Conservation (phyloP, 2,329 filamentous ascomycete genomes). For the Fusarium tupiense region DNA sequence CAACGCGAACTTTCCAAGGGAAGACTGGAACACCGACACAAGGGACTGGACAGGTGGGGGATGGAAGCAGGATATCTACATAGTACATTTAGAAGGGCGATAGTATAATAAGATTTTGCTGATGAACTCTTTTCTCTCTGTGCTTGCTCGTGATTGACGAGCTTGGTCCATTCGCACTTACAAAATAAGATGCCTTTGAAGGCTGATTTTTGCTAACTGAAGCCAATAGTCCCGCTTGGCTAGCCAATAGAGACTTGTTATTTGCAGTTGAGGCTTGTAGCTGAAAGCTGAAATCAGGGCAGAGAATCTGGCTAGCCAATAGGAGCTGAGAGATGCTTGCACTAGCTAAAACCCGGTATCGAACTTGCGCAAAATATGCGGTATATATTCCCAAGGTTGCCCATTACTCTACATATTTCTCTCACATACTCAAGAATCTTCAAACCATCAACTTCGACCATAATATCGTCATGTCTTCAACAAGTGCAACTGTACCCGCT, state of each 20-base stretch:
- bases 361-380: not conserved
- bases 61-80: not conserved
- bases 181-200: accelerated
- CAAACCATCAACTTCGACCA: accelerated
- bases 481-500: not conserved
- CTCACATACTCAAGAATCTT: accelerated
- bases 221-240: accelerated
- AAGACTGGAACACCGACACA: not conserved
- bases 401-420: not conserved
- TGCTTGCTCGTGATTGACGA: accelerated
- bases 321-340: accelerated
- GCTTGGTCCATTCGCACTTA: accelerated
- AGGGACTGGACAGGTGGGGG: not conserved
- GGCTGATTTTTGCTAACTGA: accelerated
- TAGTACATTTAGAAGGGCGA: not conserved
- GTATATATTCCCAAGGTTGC: not conserved
- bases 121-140: not conserved
- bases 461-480: accelerated
- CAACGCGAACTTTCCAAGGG: too few species aligned
- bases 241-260: not conserved
- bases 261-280: not conserved
- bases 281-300: not conserved
- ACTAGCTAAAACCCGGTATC: not conserved
- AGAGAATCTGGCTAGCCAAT: not conserved
- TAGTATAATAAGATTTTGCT: not conserved